Evolutionary conservation across 257 asterid genomes (phyloP), one percentile per base, ranked within the genome.

Genomic region (Cynanchum wilfordii): DNA sequence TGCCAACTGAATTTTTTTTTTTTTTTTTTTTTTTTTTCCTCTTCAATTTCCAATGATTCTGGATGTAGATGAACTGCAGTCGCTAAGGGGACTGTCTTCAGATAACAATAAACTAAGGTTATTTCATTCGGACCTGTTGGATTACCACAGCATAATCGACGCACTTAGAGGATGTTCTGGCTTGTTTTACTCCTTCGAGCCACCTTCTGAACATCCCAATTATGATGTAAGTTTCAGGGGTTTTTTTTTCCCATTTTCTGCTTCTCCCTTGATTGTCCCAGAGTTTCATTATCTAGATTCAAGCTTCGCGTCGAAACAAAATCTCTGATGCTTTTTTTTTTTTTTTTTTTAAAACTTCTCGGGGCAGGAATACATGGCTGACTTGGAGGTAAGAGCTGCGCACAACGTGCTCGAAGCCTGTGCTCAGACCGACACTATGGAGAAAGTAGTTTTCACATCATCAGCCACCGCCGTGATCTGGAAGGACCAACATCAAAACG

Each of bases 341-440:
- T 40, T 40, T 5, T 7, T 42, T 42, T 42, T 42, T 5, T 40
- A 4, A 42, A 42, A 7, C 47, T 42, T 54, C 47, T 65, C 64
- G 77, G 4, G 50, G 22, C 92, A 92, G 96, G 98, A 88, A 82
- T 78, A 75, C 60, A 84, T 88, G 94, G 91, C 89, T 73, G 97
- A 92, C 64, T 73, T 90, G 81, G 98, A 92, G 80, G 96, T 90
- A 33, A 86, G 96, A 81, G 98, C 97, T 45, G 98, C 98, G 15
- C 96, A 90, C 79, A 92, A 90, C 79, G 98, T 88, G 79, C 70
- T 92, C 84, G 98, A 92, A 84, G 98, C 98, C 16, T 92, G 98
- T 73, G 96, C 98, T 2, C 96, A 90, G 67, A 92, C 97, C 10
- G 89, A 85, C 77, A 85, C 90, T 75, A 78, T 92, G 12, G 88